These are phyloP conservation scores for Chrysosporium keratinophilum DNA, from an alignment of 2,329 filamentous ascomycete species.

Conservation along the genomic window DNA sequence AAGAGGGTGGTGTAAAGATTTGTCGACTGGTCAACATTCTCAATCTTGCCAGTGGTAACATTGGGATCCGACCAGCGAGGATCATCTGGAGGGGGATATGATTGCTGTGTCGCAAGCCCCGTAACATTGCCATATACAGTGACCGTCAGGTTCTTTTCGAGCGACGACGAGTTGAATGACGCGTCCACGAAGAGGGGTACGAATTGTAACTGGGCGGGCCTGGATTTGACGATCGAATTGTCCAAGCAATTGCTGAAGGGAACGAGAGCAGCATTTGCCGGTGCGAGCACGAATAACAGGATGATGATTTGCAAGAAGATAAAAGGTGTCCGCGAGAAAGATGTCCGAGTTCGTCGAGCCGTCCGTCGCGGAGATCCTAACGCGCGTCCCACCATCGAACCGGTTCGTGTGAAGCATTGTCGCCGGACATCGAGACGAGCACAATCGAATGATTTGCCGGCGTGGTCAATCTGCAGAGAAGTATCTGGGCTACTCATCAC, in stretches of 20 bases:
- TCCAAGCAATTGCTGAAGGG: slow-evolving; percentile 75
- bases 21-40: slow-evolving; percentile 48
- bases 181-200: slow-evolving; percentile 59
- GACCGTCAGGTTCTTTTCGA: slow-evolving; percentile 46
- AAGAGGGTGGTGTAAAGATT: slow-evolving; percentile 63
- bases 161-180: slow-evolving; percentile 45
- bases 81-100: slow-evolving; percentile 51
- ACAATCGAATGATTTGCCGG: not conserved
- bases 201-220: slow-evolving; percentile 63
- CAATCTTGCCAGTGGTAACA: slow-evolving; percentile 64
- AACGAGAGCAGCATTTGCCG: slow-evolving; percentile 52
- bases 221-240: slow-evolving; percentile 47
- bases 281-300: slow-evolving; percentile 20
- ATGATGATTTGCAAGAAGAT: slow-evolving; percentile 1
- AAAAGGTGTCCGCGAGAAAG: not conserved
- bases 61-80: slow-evolving; percentile 53
- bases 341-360: not conserved
- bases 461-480: not conserved
- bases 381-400: not conserved
- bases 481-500: slow-evolving; percentile 11
- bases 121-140: slow-evolving; percentile 88
- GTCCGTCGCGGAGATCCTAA: not conserved
- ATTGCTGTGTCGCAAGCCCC: slow-evolving; percentile 51
- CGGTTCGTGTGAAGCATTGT: not conserved
- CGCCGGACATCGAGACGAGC: not conserved